A percentile compares a stretch with the other conserved stretches of the same genome.
Conservation (phyloP, 352 stramenopile species). For the Pythium phragmitis region DNA sequence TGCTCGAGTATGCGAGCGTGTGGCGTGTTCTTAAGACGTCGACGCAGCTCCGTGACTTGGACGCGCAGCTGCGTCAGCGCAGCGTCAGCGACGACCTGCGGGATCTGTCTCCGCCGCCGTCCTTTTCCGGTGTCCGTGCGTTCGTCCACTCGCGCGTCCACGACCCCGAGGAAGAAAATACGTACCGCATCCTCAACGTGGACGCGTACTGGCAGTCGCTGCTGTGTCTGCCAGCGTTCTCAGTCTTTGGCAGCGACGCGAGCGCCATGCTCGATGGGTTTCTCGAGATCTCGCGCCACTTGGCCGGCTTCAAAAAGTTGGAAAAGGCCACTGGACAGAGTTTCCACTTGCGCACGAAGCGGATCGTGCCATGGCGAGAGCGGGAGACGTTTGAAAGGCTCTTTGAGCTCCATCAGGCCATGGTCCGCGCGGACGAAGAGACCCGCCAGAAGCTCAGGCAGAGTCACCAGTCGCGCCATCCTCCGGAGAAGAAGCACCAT, state of each 20-base stretch:
- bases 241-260: slow-evolving; percentile 50
- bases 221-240: slow-evolving; percentile 50
- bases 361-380: slow-evolving; percentile 51
- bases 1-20: slow-evolving; percentile 63
- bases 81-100: slow-evolving; percentile 45
- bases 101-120: slow-evolving; percentile 44
- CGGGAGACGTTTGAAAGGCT: slow-evolving; percentile 54
- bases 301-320: slow-evolving; percentile 44
- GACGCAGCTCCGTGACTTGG: slow-evolving; percentile 47
- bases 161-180: slow-evolving; percentile 33
- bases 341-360: slow-evolving; percentile 46
- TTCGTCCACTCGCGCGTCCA: slow-evolving; percentile 29
- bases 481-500: slow-evolving; percentile 3
- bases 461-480: slow-evolving; percentile 12
- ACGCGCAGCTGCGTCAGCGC: slow-evolving; percentile 44
- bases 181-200: slow-evolving; percentile 38
- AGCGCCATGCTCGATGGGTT: slow-evolving; percentile 67
- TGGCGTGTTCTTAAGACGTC: slow-evolving; percentile 52
- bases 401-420: slow-evolving; percentile 47
- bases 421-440: slow-evolving; percentile 31
- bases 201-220: slow-evolving; percentile 57
- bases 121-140: slow-evolving; percentile 28
- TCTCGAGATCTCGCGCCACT: slow-evolving; percentile 58
- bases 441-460: slow-evolving; percentile 4
- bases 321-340: slow-evolving; percentile 46